A percentile compares a stretch with the other conserved stretches of the same genome.
Evolutionary conservation across 176 grass and related monocot genomes (phyloP).

Genomic region (Triticum aestivum): IWGSC_CS_RefSeq_v2.1 NC_057804.1:158425659-158426158

Average conservation of each 20-base stretch:
- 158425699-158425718: no score
- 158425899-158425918: neutral
- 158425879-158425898: no score
- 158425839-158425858: no score
- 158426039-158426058: neutral
- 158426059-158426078: neutral
- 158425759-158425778: no score
- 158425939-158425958: neutral
- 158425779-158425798: no score
- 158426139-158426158: slow-evolving; percentile 22
- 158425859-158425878: no score
- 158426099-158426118: neutral
- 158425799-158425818: no score
- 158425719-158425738: no score
- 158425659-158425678: no score
- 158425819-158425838: no score
- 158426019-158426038: neutral
- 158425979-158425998: neutral
- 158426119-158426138: neutral
- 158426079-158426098: neutral
- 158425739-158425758: no score
- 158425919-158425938: neutral
- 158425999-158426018: neutral
- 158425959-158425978: neutral
- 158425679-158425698: no score